Conservation (phyloP, 2,329 filamentous ascomycete species). For the Stagonosporopsis chrysanthemi region DNA sequence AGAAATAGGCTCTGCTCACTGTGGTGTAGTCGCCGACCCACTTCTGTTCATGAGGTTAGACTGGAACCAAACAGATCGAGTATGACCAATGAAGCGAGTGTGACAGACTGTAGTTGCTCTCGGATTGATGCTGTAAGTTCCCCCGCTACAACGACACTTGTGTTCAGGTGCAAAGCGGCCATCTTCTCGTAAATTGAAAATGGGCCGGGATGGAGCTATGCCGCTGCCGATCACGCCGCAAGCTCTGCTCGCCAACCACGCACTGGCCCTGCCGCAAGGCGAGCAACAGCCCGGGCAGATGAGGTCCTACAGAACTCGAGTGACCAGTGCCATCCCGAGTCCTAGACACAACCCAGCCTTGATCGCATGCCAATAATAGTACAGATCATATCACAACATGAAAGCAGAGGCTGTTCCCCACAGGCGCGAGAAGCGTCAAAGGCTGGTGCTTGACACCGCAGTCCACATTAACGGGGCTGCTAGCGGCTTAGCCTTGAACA, state of each 20-base stretch:
- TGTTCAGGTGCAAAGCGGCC: background rate
- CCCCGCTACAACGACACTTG: background rate
- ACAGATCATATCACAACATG: background rate
- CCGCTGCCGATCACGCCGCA: slow-evolving; percentile 10
- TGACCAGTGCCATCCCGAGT: background rate
- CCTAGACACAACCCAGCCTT: background rate
- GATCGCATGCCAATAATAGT: background rate
- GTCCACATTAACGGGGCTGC: background rate
- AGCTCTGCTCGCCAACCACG: background rate
- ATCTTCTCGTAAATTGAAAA: slow-evolving; percentile 4
- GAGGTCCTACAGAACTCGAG: background rate
- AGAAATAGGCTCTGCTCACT: slow-evolving; percentile 3
- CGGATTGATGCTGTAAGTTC: background rate
- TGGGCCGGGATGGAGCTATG: slow-evolving; percentile 1
- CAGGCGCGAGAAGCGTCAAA: background rate
- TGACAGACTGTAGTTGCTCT: background rate
- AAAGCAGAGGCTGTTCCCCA: background rate
- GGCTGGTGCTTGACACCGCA: background rate
- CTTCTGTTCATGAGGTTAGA: slow-evolving; percentile 7
- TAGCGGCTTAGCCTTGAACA: slow-evolving; percentile 11
- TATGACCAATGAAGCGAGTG: slow-evolving; percentile 1
- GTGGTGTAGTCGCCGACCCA: slow-evolving; percentile 14
- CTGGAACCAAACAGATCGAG: background rate
- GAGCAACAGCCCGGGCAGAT: background rate
- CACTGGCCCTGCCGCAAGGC: background rate